These are phyloP conservation scores for Vitis riparia DNA, from an alignment of 164 flowering plant genomes.

Conservation along the genomic window DNA sequence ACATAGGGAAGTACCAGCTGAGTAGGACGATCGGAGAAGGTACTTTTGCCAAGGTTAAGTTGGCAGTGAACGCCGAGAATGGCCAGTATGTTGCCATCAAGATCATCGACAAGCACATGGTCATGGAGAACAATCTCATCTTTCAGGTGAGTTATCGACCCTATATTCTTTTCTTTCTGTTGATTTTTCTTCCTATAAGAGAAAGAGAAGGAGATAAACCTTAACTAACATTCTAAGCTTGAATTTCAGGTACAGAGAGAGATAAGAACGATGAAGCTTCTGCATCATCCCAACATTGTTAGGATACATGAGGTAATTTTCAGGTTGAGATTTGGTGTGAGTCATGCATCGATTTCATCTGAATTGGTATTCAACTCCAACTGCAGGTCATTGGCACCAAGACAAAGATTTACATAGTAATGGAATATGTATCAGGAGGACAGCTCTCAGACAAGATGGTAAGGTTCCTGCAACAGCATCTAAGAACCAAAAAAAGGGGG, in stretches of 20 bases:
- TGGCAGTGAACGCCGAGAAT: constrained; percentile 43
- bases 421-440: constrained; percentile 77
- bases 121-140: constrained; percentile 52
- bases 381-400: constrained; percentile 70
- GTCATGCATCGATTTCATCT: too few species aligned
- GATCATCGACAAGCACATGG: constrained; percentile 69
- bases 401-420: constrained; percentile 64
- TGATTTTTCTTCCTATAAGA: neutral
- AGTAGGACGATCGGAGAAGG: constrained; percentile 74
- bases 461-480: constrained; percentile 10
- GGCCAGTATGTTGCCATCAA: constrained; percentile 62
- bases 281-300: constrained; percentile 75
- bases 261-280: constrained; percentile 75
- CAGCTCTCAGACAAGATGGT: constrained; percentile 72
- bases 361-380: neutral
- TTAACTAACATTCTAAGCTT: neutral
- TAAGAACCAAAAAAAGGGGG: neutral
- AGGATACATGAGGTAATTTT: constrained; percentile 59
- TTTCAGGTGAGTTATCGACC: constrained; percentile 39
- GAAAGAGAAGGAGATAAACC: neutral
- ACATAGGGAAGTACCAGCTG: constrained; percentile 61
- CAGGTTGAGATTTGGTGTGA: neutral
- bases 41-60: constrained; percentile 73
- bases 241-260: constrained; percentile 64
- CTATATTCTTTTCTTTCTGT: neutral